phyloP scores from a whole-genome alignment of 441 rosid genomes.

The Lepidium campestre region DNA sequence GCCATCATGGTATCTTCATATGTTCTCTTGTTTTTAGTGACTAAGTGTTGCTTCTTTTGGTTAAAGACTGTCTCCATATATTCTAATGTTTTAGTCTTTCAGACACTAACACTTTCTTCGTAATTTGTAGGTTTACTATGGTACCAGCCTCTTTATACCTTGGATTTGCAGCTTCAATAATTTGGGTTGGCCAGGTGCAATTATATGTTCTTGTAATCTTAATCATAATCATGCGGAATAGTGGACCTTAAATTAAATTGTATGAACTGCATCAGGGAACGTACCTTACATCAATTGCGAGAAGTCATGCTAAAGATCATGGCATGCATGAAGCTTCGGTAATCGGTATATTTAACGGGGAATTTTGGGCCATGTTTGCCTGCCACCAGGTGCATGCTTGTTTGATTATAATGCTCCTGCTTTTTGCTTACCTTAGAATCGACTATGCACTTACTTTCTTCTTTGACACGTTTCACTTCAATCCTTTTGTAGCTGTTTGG shows the following conservation, averaged over 20 bases:
- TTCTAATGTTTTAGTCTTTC: neutral
- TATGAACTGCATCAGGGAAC: slow-evolving; percentile 54
- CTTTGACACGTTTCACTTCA: neutral
- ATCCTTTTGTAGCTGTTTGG: slow-evolving; percentile 64
- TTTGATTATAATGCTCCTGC: neutral
- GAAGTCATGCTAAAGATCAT: slow-evolving; percentile 57
- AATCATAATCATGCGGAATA: neutral
- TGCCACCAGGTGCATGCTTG: slow-evolving; percentile 63
- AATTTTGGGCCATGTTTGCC: slow-evolving; percentile 87
- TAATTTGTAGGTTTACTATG: slow-evolving; percentile 66
- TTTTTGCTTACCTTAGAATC: neutral
- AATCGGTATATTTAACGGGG: slow-evolving; percentile 85
- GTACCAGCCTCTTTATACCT: slow-evolving; percentile 81
- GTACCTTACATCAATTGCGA: slow-evolving; percentile 81
- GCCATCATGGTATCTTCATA: slow-evolving; percentile 60
- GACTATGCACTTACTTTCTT: neutral
- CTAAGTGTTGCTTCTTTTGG: neutral
- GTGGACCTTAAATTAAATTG: neutral
- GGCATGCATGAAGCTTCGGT: slow-evolving; percentile 66
- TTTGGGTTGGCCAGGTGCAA: slow-evolving; percentile 93
- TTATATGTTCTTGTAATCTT: slow-evolving; percentile 10
- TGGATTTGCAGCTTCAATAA: slow-evolving; percentile 85
- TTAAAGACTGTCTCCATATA: neutral
- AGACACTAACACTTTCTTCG: neutral
- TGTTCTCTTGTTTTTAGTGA: neutral